phyloP scores from a whole-genome alignment of 228 moss, liverwort and hornwort genomes.

The Sphagnum fallax region DNA sequence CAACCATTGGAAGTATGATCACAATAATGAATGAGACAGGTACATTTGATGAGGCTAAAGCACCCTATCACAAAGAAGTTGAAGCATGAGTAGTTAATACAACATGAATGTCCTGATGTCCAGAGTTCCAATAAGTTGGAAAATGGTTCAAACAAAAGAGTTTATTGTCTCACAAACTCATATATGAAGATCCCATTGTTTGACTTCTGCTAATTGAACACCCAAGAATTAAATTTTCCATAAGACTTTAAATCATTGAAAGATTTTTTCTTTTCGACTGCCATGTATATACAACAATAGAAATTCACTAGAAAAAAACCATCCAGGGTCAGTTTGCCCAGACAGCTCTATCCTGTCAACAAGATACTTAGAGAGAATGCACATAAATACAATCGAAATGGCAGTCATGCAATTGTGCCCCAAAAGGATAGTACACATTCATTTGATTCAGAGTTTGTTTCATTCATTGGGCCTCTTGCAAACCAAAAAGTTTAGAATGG shows the following conservation, averaged over 20 bases:
- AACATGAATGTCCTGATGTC: neutral
- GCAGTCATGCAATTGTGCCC: constrained; percentile 80
- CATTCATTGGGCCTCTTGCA: constrained; percentile 29
- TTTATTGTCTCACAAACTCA: neutral
- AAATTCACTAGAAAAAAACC: neutral
- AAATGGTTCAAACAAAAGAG: neutral
- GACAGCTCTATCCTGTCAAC: constrained; percentile 73
- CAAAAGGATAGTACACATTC: constrained; percentile 53
- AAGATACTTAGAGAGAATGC: constrained; percentile 69
- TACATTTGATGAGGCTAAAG: constrained; percentile 71
- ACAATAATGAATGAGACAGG: constrained; percentile 88
- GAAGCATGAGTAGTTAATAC: neutral
- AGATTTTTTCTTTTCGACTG: neutral
- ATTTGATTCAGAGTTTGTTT: constrained; percentile 24
- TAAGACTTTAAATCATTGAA: neutral
- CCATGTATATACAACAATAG: neutral
- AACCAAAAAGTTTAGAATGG: neutral
- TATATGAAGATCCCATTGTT: neutral
- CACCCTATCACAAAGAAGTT: constrained; percentile 27
- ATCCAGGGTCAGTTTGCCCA: neutral
- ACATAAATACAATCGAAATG: constrained; percentile 68
- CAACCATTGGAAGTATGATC: constrained; percentile 82
- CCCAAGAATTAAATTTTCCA: too few relatives aligned
- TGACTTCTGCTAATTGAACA: neutral
- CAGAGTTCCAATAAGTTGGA: neutral